Conservation (phyloP, 2,329 filamentous ascomycete species). For the Geoglossum cookeanum region DNA sequence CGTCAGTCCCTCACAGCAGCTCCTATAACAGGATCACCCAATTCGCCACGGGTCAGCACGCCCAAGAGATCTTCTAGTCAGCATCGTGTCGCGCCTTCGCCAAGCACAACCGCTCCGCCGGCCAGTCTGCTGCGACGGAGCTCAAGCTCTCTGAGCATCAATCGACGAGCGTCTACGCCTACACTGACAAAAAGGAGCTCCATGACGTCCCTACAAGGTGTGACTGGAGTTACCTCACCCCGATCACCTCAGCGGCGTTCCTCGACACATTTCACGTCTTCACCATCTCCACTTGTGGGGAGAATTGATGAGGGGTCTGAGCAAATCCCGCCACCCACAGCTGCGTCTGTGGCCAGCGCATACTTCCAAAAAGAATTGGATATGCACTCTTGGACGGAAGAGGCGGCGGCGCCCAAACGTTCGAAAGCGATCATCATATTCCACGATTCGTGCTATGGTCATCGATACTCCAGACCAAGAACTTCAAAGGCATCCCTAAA, state of each 20-base stretch:
- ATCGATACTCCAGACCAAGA: slow-evolving; percentile 71
- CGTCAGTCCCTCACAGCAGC: slow-evolving; percentile 20
- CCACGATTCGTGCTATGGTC: slow-evolving; percentile 88
- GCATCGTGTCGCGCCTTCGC: slow-evolving; percentile 15
- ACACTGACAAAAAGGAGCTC: slow-evolving; percentile 1
- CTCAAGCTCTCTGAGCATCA: slow-evolving; percentile 23
- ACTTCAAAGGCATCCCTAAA: slow-evolving; percentile 51
- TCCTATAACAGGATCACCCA: slow-evolving; percentile 15
- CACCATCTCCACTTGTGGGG: slow-evolving; percentile 12
- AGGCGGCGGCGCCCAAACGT: slow-evolving; percentile 17
- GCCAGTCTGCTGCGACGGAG: slow-evolving; percentile 21
- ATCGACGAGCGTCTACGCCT: slow-evolving; percentile 20
- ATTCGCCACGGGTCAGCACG: slow-evolving; percentile 14
- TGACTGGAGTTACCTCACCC: background rate
- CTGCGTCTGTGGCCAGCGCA: slow-evolving; percentile 40
- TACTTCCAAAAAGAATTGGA: slow-evolving; percentile 54
- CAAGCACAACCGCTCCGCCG: slow-evolving; percentile 10
- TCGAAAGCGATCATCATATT: slow-evolving; percentile 61
- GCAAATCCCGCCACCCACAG: slow-evolving; percentile 20
- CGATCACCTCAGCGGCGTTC: slow-evolving; percentile 1
- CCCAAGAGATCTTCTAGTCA: background rate
- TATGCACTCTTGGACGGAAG: slow-evolving; percentile 32
- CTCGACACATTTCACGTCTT: slow-evolving; percentile 14
- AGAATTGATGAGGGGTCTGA: background rate
- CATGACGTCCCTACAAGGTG: background rate